Evolutionary conservation across 768 basidiomycete species (phyloP).

Genomic region (Tephrocybe sp.): DNA sequence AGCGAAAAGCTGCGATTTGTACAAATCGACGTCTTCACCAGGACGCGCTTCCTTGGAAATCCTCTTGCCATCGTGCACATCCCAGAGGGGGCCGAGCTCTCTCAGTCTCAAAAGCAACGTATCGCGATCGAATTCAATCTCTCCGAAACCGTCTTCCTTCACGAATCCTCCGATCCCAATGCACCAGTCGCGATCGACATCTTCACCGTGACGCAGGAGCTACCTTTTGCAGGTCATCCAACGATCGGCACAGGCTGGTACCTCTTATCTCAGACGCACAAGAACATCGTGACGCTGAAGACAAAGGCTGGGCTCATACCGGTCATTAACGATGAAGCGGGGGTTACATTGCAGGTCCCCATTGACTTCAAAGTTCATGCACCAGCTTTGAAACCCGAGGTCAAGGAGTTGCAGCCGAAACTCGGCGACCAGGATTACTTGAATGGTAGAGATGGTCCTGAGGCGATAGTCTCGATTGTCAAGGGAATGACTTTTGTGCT

Average conservation of each 20-base stretch:
- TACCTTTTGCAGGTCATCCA: constrained; percentile 48
- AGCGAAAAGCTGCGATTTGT: constrained; percentile 23
- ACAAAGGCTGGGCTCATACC: constrained; percentile 45
- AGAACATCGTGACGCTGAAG: constrained; percentile 27
- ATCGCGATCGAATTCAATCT: constrained; percentile 51
- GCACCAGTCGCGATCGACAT: constrained; percentile 36
- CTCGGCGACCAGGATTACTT: constrained; percentile 33
- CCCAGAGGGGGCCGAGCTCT: constrained; percentile 25
- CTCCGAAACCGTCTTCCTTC: constrained; percentile 48
- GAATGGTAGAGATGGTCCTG: constrained; percentile 32
- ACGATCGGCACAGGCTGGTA: constrained; percentile 44
- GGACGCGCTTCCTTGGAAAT: constrained; percentile 39
- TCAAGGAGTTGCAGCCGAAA: constrained; percentile 29
- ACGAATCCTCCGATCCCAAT: constrained; percentile 25
- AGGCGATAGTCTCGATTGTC: constrained; percentile 42
- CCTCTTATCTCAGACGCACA: constrained; percentile 27
- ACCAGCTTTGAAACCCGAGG: constrained; percentile 21
- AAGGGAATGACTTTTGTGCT: constrained; percentile 48
- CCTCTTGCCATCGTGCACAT: constrained; percentile 45
- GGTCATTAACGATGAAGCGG: constrained; percentile 24
- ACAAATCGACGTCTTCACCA: constrained; percentile 45
- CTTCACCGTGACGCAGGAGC: constrained; percentile 37
- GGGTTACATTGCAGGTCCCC: constrained; percentile 37
- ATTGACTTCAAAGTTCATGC: constrained; percentile 41
- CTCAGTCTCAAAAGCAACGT: constrained; percentile 39